A percentile compares a stretch with the other conserved stretches of the same genome.
Evolutionary conservation across 768 basidiomycete genomes (phyloP).

Genomic region (Clavulina sp.): DNA sequence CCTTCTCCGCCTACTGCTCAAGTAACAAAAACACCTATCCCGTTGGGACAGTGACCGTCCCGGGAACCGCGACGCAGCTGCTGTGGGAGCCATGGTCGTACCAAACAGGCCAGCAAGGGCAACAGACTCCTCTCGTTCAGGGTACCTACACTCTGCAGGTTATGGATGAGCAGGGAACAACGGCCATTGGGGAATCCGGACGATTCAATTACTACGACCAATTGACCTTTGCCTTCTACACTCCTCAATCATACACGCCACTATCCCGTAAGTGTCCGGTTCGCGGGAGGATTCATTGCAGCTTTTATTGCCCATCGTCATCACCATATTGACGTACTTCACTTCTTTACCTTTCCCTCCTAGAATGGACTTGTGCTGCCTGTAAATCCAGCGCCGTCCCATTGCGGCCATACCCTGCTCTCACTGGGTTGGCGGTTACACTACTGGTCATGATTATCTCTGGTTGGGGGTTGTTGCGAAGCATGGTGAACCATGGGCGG

Average conservation of each 20-base stretch:
- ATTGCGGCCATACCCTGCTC: slow-evolving; percentile 5
- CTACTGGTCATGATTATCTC: slow-evolving; percentile 9
- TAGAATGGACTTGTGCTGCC: slow-evolving; percentile 24
- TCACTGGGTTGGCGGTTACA: slow-evolving; percentile 7
- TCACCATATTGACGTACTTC: background rate
- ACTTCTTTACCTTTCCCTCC: background rate
- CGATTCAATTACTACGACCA: slow-evolving; percentile 49
- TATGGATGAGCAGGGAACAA: slow-evolving; percentile 63
- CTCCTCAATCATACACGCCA: slow-evolving; percentile 53
- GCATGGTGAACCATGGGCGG: background rate
- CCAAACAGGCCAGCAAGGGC: slow-evolving; percentile 40
- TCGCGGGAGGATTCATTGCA: background rate
- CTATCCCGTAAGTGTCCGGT: slow-evolving; percentile 34
- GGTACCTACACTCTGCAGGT: slow-evolving; percentile 65
- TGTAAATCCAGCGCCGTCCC: slow-evolving; percentile 13
- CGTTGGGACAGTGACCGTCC: slow-evolving; percentile 58
- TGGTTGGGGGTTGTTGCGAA: slow-evolving; percentile 8
- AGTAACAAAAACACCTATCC: slow-evolving; percentile 77
- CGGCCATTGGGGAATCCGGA: slow-evolving; percentile 40
- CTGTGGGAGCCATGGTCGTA: slow-evolving; percentile 72
- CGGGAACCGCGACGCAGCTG: slow-evolving; percentile 43
- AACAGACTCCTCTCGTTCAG: slow-evolving; percentile 42
- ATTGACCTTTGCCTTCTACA: slow-evolving; percentile 70
- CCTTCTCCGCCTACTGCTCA: slow-evolving; percentile 63
- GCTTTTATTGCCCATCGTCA: background rate